A percentile compares a stretch with the other conserved stretches of the same genome.
Evolutionary conservation across 257 asterid species (phyloP).

Genomic region (Datura wrightii): DNA sequence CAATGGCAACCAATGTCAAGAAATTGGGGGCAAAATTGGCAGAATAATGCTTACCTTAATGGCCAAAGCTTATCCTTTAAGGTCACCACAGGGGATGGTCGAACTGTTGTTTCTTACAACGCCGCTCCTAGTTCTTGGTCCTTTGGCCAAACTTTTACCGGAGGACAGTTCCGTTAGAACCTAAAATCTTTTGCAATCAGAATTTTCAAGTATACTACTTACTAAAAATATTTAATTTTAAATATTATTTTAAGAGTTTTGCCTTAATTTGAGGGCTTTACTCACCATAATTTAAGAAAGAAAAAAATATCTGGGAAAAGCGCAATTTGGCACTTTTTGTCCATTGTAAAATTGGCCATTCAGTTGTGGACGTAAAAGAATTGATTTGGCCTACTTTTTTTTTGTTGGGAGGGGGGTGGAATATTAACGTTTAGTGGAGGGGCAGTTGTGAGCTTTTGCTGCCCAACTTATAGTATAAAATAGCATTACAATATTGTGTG

Average conservation of each 20-base stretch:
- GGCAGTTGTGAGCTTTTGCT: not conserved
- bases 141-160: slow-evolving; percentile 82
- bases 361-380: slow-evolving; percentile 23
- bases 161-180: slow-evolving; percentile 64
- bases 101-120: slow-evolving; percentile 76
- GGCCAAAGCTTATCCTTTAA: slow-evolving; percentile 86
- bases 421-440: slow-evolving; percentile 2
- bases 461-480: slow-evolving; percentile 2
- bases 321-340: slow-evolving; percentile 25
- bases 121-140: slow-evolving; percentile 75
- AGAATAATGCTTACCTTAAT: slow-evolving; percentile 78
- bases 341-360: slow-evolving; percentile 19
- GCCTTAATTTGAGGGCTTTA: not conserved
- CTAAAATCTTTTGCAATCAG: not conserved
- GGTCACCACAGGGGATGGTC: slow-evolving; percentile 81
- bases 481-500: slow-evolving; percentile 26
- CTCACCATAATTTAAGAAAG: not conserved
- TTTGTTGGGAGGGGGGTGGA: not conserved
- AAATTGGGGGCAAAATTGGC: slow-evolving; percentile 99
- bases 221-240: not conserved
- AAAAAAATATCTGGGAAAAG: not conserved
- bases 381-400: not conserved
- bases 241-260: slow-evolving; percentile 20
- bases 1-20: slow-evolving; percentile 91
- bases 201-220: not conserved